A percentile compares a stretch with the other conserved stretches of the same genome.
phyloP scores from a whole-genome alignment of 306 rosid species.

The Corylus heterophylla region DNA sequence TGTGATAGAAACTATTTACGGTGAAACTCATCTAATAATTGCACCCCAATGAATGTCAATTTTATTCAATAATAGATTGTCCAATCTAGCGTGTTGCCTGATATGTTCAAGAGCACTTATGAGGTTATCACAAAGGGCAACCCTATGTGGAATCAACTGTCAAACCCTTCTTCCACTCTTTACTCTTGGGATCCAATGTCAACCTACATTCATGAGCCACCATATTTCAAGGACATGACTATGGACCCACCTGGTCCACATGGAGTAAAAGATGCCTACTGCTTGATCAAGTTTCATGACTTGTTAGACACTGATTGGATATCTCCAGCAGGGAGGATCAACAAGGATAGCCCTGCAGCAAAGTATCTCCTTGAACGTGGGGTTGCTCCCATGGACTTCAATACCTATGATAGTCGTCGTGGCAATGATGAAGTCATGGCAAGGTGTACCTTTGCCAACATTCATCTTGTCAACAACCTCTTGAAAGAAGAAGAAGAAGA shows the following conservation, averaged over 20 bases:
- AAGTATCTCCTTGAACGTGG: conserved; percentile 40
- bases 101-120: conserved; percentile 44
- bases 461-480: conserved; percentile 26
- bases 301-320: conserved; percentile 47
- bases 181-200: conserved; percentile 44
- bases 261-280: conserved; percentile 38
- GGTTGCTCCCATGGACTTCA: conserved; percentile 39
- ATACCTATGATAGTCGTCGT: conserved; percentile 38
- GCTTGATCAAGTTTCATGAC: conserved; percentile 46
- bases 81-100: conserved; percentile 40
- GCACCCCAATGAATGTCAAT: not conserved
- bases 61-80: conserved; percentile 25
- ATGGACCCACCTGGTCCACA: conserved; percentile 38
- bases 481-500: conserved; percentile 30
- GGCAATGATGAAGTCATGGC: conserved; percentile 51
- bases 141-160: conserved; percentile 39
- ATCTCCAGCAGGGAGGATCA: conserved; percentile 44
- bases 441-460: conserved; percentile 33
- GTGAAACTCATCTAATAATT: not conserved
- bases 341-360: conserved; percentile 47
- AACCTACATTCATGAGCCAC: conserved; percentile 47
- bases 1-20: not conserved
- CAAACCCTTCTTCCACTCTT: conserved; percentile 34
- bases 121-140: conserved; percentile 39
- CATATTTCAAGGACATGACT: conserved; percentile 40